Percentiles rank a stretch among this genome's conserved stretches.
Evolutionary conservation across 371 early-diverging fungal species (phyloP).

Genomic region (Mucor ambiguus): DNA sequence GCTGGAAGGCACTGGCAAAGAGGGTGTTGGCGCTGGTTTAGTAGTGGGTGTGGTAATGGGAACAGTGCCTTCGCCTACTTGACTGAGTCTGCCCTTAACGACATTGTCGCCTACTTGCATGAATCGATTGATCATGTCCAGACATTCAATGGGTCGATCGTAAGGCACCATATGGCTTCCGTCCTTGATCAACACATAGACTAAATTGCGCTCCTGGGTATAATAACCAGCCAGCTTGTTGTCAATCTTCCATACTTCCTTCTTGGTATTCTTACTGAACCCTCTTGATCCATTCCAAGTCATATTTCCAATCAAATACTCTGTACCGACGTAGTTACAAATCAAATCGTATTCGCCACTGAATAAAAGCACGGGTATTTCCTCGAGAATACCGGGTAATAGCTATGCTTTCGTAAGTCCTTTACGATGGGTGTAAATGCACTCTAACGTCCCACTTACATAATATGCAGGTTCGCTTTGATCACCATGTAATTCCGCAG

Average conservation of each 20-base stretch:
- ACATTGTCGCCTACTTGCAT: slow-evolving; percentile 55
- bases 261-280: slow-evolving; percentile 42
- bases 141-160: slow-evolving; percentile 64
- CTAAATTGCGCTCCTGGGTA: slow-evolving; percentile 67
- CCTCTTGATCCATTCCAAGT: slow-evolving; percentile 78
- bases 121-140: slow-evolving; percentile 79
- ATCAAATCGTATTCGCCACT: slow-evolving; percentile 86
- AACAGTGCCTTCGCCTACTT: slow-evolving; percentile 23
- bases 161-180: slow-evolving; percentile 87
- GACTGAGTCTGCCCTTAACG: slow-evolving; percentile 38
- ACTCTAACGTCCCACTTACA: slow-evolving; percentile 30
- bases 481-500: slow-evolving; percentile 48
- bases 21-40: neutral
- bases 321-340: slow-evolving; percentile 78
- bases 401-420: slow-evolving; percentile 18
- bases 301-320: slow-evolving; percentile 68
- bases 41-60: neutral
- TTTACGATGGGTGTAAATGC: neutral
- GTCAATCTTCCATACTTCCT: slow-evolving; percentile 60
- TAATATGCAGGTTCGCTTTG: slow-evolving; percentile 48
- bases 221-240: slow-evolving; percentile 57
- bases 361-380: slow-evolving; percentile 59
- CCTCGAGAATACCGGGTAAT: slow-evolving; percentile 57
- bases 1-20: neutral
- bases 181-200: slow-evolving; percentile 66